These are phyloP conservation scores for Botryotinia convoluta DNA, from an alignment of 2,329 filamentous ascomycete genomes.

Conservation along the genomic window DNA sequence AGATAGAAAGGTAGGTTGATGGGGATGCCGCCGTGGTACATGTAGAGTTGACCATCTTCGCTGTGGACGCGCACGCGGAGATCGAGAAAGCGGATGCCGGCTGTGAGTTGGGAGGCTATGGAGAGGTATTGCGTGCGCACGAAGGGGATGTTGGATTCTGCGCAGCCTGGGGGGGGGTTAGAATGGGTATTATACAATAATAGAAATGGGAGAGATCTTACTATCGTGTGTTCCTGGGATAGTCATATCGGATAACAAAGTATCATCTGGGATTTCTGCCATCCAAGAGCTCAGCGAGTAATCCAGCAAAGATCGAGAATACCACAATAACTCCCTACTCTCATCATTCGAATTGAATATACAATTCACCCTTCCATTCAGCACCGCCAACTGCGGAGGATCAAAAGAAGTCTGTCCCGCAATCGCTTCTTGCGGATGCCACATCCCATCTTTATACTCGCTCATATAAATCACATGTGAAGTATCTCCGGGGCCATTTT, in stretches of 20 bases:
- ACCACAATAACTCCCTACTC: slow-evolving; percentile 40
- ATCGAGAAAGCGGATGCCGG: slow-evolving; percentile 72
- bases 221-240: slow-evolving; percentile 73
- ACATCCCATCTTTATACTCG: slow-evolving; percentile 30
- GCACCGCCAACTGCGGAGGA: slow-evolving; percentile 32
- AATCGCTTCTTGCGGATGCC: slow-evolving; percentile 29
- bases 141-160: slow-evolving; percentile 55
- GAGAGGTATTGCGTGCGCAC: slow-evolving; percentile 70
- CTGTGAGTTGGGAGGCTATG: slow-evolving; percentile 61
- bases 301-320: slow-evolving; percentile 38
- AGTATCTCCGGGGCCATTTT: slow-evolving; percentile 29
- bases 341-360: slow-evolving; percentile 38
- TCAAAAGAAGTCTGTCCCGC: slow-evolving; percentile 27
- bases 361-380: slow-evolving; percentile 39
- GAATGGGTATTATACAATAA: not conserved
- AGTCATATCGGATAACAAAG: slow-evolving; percentile 60
- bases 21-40: slow-evolving; percentile 70
- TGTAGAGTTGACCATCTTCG: slow-evolving; percentile 57
- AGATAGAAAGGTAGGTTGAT: slow-evolving; percentile 60
- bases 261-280: slow-evolving; percentile 54
- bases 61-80: slow-evolving; percentile 57
- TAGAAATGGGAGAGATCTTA: not conserved
- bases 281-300: slow-evolving; percentile 58
- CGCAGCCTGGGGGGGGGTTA: slow-evolving; percentile 41
- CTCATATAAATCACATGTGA: slow-evolving; percentile 29